Base-by-base conservation (phyloP, 1,139 yeast species). In the Saccharomyces hybrid region DNA sequence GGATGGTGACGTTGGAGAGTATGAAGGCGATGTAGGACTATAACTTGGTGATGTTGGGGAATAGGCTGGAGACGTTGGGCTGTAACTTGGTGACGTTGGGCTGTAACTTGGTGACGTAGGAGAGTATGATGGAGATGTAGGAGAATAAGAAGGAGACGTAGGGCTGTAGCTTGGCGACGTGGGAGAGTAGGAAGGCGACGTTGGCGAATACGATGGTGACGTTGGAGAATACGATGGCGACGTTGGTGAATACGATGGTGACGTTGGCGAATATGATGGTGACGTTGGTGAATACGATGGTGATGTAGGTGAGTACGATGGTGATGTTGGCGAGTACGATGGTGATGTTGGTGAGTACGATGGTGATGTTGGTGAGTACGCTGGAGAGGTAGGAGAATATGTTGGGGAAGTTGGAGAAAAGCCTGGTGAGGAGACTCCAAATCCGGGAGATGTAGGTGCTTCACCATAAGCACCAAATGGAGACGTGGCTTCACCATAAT, bases 341-440 rank as follows among this genome's bases (percentile, higher is more conserved):
- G 95, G 95, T 1, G 87, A 80, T 0, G 91, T 84, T 54, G 95
- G 95, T 0, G 83, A 77, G 67, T 87, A 88, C 1, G 77, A 65
- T 62, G 96, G 96, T 0, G 89, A 82, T 0, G 95, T 85, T 51
- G 95, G 91, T 0, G 83, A 75, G 67, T 84, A 85, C 3, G 76
- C 67, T 65, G 95, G 93, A 0, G 88, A 81, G 0, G 91, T 83
- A 55, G 91, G 88, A 0, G 86, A 76, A 68, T 84, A 88, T 1
- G 78, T 74, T 62, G 96, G 95, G 0, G 89, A 82, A 0, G 93
- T 83, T 56, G 93, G 88, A 11, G 84, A 76, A 66, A 82, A 83
- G 0, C 78, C 74, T 59, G 91, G 93, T 7, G 86, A 79, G 0
- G 95, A 86, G 55, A 89, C 88, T 7, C 84, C 79, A 57, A 69